Evolutionary conservation across 148 eudicot species (phyloP), one percentile per base, ranked within the genome.

Genomic region (Euryodendron excelsum): DNA sequence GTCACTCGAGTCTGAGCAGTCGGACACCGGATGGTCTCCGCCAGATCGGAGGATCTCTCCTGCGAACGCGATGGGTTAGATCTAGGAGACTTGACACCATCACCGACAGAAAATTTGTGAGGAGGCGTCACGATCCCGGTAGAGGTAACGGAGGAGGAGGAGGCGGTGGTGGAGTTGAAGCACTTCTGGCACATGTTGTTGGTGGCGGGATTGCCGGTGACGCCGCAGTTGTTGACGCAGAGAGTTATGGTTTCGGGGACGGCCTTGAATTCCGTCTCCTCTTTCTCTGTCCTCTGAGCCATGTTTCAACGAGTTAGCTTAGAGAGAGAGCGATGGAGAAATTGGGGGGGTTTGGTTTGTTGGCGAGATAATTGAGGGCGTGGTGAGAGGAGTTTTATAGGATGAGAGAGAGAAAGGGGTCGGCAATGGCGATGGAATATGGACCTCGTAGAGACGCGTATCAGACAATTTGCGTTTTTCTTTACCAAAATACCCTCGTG

Each of bases 371-470:
- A 50, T 14, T 14, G 72, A 27, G 61, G 18, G 4, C 25, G 61
- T 50, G 77, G 30, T 25, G 60, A 8, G 76, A 44, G 47, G 73
- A 31, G 78, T 80, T 80, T 75, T 69, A 77, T 37, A 77, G 45
- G 75, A 62, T 75, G 77, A 56, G 65, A 56, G 82, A 69, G 34
- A 37, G 33, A 36, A 58, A 60, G 80, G 45, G 86, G 84, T 63
- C 75, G 83, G 82, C 63, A 69, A 74, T 79, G 86, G 80, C 73
- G 81, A 78, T 62, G 74, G 64, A 83, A 81, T 81, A 78, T 80
- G 85, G 83, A 84, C 79, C 77, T 76, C 81, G 65, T 76, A 53
- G 81, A 77, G 80, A 87, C 87, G 89, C 89, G 87, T 84, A 84
- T 67, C 77, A 30, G 48, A 53, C 83, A 79, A 72, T 80, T 84